Percentiles rank a stretch among this genome's conserved stretches.
Evolutionary conservation across 148 eudicot genomes (phyloP).

Genomic region (Rhododendron simsii): DNA sequence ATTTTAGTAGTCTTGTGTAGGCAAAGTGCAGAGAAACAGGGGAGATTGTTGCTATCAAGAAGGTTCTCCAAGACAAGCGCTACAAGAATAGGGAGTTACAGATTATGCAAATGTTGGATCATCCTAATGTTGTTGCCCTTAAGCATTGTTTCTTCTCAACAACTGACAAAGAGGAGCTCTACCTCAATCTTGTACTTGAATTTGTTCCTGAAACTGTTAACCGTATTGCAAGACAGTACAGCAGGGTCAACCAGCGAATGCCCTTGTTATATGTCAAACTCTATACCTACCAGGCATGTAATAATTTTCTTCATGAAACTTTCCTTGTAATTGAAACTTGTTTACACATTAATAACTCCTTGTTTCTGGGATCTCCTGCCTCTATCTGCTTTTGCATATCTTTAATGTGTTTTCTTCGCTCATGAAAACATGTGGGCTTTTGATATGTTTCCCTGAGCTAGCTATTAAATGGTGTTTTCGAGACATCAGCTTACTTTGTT

Average conservation of each 20-base stretch:
- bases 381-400: not conserved
- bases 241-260: slow-evolving; percentile 83
- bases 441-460: not conserved
- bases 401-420: not conserved
- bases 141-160: slow-evolving; percentile 92
- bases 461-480: not conserved
- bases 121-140: slow-evolving; percentile 94
- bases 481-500: not conserved
- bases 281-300: slow-evolving; percentile 83
- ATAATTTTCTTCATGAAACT: not conserved
- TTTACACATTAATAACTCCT: not conserved
- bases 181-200: slow-evolving; percentile 97
- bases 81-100: slow-evolving; percentile 98
- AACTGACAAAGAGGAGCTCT: slow-evolving; percentile 89
- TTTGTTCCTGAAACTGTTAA: slow-evolving; percentile 97
- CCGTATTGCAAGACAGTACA: slow-evolving; percentile 91
- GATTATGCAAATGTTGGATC: slow-evolving; percentile 98
- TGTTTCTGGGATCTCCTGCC: not conserved
- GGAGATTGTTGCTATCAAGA: slow-evolving; percentile 96
- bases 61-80: slow-evolving; percentile 99
- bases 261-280: slow-evolving; percentile 91
- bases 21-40: slow-evolving; percentile 99
- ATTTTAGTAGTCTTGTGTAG: slow-evolving; percentile 28
- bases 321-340: not conserved
- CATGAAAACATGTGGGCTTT: not conserved